A percentile compares a stretch with the other conserved stretches of the same genome.
Conservation (phyloP, 208 protist genomes). For the Dictyostelium gargantuum region DNA sequence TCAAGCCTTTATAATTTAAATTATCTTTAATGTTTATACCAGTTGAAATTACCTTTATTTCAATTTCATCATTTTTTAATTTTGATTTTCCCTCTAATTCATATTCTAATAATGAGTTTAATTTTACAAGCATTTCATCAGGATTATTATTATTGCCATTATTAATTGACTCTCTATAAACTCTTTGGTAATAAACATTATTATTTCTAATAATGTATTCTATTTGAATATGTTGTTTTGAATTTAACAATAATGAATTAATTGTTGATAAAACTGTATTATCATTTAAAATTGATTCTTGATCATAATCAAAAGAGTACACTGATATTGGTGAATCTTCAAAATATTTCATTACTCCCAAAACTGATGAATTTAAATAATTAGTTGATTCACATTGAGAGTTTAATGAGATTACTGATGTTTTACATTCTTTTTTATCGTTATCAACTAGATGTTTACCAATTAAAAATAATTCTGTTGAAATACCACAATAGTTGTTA, state of each 20-base stretch:
- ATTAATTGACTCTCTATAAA: neutral
- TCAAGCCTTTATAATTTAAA: neutral
- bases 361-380: neutral
- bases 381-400: neutral
- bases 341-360: constrained; percentile 7
- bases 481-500: neutral
- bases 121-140: neutral
- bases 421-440: neutral
- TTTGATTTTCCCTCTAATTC: neutral
- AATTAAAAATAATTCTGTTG: constrained; percentile 4
- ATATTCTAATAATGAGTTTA: neutral
- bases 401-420: neutral
- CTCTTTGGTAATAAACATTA: neutral
- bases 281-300: neutral
- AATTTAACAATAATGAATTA: neutral
- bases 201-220: neutral
- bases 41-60: neutral
- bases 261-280: neutral
- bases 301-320: neutral
- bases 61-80: neutral
- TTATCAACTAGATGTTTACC: neutral
- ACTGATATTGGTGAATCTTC: neutral
- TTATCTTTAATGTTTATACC: constrained; percentile 80
- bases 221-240: neutral
- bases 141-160: neutral